Evolutionary conservation across 2,329 filamentous ascomycete species (phyloP).

Genomic region (Ascochyta clinopodiicola): DNA sequence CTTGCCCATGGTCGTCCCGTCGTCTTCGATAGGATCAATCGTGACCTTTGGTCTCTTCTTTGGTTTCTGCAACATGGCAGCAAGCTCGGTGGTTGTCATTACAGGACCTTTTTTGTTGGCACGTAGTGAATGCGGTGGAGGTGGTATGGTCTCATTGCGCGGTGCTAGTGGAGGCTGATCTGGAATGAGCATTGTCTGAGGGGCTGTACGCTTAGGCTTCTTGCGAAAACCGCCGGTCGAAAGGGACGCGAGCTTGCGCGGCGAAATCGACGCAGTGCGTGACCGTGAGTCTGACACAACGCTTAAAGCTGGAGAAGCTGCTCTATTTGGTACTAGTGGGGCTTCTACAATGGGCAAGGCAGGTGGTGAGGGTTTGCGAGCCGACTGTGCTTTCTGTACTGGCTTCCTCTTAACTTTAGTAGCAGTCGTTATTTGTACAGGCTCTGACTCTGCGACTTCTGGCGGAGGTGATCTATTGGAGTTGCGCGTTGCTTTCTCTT

Average conservation of each 20-base stretch:
- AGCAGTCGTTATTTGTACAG: background rate
- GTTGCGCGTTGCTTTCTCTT: background rate
- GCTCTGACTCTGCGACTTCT: slow-evolving; percentile 1
- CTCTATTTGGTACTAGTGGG: slow-evolving; percentile 2
- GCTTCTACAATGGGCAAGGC: background rate
- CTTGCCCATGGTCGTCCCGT: background rate
- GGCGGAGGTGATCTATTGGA: background rate
- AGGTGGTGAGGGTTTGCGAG: slow-evolving; percentile 6
- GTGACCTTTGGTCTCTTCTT: slow-evolving; percentile 14
- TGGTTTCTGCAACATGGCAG: slow-evolving; percentile 31
- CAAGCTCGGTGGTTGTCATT: slow-evolving; percentile 40
- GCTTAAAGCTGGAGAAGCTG: slow-evolving; percentile 12
- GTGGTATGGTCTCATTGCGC: slow-evolving; percentile 18
- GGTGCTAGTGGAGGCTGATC: background rate
- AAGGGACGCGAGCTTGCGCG: slow-evolving; percentile 21
- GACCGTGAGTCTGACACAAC: slow-evolving; percentile 12
- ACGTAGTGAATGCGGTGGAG: slow-evolving; percentile 29
- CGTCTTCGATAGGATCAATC: slow-evolving; percentile 36
- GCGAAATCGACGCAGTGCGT: slow-evolving; percentile 20
- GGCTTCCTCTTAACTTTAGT: slow-evolving; percentile 5
- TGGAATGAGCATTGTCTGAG: background rate
- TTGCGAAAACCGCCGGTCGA: slow-evolving; percentile 41
- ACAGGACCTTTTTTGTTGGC: slow-evolving; percentile 27
- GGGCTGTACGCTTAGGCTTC: slow-evolving; percentile 20
- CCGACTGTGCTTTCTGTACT: background rate